These are phyloP conservation scores for Mycena olivaceomarginata DNA, from an alignment of 768 basidiomycete genomes.

Conservation along the genomic window DNA sequence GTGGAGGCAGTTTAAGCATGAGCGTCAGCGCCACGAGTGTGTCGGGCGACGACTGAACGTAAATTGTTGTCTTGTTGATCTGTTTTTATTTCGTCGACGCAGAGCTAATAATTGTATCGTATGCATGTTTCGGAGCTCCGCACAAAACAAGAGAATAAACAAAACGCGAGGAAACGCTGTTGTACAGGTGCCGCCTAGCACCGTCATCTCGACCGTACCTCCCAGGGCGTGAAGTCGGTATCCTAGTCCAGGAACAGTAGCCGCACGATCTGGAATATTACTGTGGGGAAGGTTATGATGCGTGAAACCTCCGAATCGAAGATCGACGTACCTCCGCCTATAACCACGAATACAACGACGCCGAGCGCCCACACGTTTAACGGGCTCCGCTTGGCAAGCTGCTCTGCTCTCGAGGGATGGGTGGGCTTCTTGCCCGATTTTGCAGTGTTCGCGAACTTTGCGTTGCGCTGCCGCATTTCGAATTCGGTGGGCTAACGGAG, in stretches of 20 bases:
- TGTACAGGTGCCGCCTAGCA: conserved; percentile 38
- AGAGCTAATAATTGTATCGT: conserved; percentile 15
- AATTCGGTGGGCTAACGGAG: conserved; percentile 83
- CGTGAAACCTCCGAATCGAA: not conserved
- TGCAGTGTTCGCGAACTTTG: conserved; percentile 85
- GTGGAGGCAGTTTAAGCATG: conserved; percentile 69
- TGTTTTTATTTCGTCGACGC: conserved; percentile 8
- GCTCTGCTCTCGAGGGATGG: conserved; percentile 83
- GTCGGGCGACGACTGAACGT: conserved; percentile 70
- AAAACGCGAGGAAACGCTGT: conserved; percentile 29
- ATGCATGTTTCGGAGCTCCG: conserved; percentile 19
- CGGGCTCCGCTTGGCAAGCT: conserved; percentile 82
- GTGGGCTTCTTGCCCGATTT: conserved; percentile 86
- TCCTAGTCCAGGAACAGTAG: conserved; percentile 76
- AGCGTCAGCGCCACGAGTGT: conserved; percentile 74
- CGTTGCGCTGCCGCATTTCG: conserved; percentile 88
- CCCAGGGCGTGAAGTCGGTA: conserved; percentile 5
- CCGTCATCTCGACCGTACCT: conserved; percentile 18
- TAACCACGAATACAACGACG: conserved; percentile 83
- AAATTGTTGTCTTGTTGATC: conserved; percentile 8
- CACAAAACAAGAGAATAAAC: conserved; percentile 27
- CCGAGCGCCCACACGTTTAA: conserved; percentile 86
- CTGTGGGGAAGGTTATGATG: conserved; percentile 57
- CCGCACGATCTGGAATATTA: conserved; percentile 83
- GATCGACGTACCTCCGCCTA: conserved; percentile 82